Evolutionary conservation across 768 basidiomycete genomes (phyloP).

Genomic region (Hirschioporus abietinus): DNA sequence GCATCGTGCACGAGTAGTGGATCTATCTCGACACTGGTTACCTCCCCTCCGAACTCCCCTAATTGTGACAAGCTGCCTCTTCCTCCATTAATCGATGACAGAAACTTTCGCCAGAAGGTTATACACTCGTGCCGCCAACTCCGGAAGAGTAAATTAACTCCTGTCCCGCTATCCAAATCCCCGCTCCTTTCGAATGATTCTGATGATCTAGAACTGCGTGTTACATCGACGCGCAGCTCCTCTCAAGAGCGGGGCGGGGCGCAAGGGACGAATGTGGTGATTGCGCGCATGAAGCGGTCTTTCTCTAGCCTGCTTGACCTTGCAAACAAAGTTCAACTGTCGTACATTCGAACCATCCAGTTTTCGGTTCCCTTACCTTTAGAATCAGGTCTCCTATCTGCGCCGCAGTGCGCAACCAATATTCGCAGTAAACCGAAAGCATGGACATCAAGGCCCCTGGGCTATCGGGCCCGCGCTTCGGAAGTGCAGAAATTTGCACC

Average conservation of each 20-base stretch:
- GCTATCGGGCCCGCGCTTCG: conserved; percentile 36
- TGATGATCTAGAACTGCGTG: not conserved
- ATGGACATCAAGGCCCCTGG: conserved; percentile 27
- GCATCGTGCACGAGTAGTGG: conserved; percentile 36
- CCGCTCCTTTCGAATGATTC: not conserved
- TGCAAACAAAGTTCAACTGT: conserved; percentile 1
- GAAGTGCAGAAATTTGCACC: conserved; percentile 41
- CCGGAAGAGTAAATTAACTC: not conserved
- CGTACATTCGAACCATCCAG: conserved; percentile 5
- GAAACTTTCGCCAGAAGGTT: not conserved
- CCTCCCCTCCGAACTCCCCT: conserved; percentile 24
- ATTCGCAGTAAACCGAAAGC: not conserved
- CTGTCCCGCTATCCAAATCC: not conserved
- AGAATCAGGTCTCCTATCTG: not conserved
- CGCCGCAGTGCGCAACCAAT: not conserved
- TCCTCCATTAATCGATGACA: not conserved
- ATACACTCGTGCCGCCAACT: not conserved
- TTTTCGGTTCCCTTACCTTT: not conserved
- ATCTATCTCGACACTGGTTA: conserved; percentile 32
- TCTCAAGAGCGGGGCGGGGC: not conserved
- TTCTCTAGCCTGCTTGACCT: conserved; percentile 4
- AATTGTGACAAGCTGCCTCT: not conserved
- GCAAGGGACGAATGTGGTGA: not conserved
- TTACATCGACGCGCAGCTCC: not conserved
- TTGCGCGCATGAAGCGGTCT: not conserved